These are phyloP conservation scores for Saturnispora hagleri DNA, from an alignment of 805 yeast species.

Conservation along the genomic window DNA sequence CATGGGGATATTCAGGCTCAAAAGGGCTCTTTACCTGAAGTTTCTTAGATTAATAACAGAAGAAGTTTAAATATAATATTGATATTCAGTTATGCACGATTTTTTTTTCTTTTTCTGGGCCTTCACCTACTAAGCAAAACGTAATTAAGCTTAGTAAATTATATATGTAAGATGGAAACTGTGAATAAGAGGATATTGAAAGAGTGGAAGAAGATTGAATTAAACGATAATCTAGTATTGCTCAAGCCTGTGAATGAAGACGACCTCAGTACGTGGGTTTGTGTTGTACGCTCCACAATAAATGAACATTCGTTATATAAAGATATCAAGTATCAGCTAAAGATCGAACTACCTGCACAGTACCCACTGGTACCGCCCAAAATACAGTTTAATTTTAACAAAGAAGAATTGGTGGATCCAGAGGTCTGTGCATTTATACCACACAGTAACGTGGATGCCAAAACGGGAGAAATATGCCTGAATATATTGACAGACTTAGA, in stretches of 20 bases:
- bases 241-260: conserved; percentile 1
- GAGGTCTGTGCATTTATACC: conserved; percentile 26
- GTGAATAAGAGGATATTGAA: conserved; percentile 1
- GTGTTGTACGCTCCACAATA: conserved; percentile 41
- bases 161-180: background rate
- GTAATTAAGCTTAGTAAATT: background rate
- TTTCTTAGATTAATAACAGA: background rate
- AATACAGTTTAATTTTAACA: conserved; percentile 32
- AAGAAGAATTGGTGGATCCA: background rate
- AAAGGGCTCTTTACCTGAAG: background rate
- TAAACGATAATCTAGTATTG: background rate
- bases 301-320: conserved; percentile 37
- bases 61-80: background rate
- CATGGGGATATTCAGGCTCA: background rate
- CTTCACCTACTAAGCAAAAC: background rate
- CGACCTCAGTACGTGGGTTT: conserved; percentile 34
- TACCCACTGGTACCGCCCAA: conserved; percentile 58
- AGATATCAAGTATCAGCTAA: conserved; percentile 43
- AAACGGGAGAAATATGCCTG: conserved; percentile 62
- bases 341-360: conserved; percentile 33
- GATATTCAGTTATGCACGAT: background rate
- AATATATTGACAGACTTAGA: conserved; percentile 42
- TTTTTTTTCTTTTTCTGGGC: background rate
- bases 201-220: background rate
- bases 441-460: conserved; percentile 41